Conservation (phyloP, 2,329 filamentous ascomycete genomes). For the Sporothrix pallida region DNA sequence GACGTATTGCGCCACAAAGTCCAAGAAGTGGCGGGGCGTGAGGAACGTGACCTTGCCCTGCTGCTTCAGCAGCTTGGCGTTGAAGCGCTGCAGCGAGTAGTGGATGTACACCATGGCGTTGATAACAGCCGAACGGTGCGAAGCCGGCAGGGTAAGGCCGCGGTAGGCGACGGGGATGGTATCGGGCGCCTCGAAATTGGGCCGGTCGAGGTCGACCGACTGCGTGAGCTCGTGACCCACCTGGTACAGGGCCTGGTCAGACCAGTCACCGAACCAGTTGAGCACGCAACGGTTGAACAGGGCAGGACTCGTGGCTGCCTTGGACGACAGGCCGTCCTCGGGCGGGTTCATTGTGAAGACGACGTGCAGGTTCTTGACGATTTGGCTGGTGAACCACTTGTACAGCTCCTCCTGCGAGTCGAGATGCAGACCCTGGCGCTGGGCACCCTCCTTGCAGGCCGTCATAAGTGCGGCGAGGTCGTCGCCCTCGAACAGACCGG, state of each 20-base stretch:
- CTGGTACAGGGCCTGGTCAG: slow-evolving; percentile 97
- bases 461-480: slow-evolving; percentile 99
- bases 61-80: slow-evolving; percentile 84
- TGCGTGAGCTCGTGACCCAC: slow-evolving; percentile 95
- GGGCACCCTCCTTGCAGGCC: slow-evolving; percentile 96
- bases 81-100: slow-evolving; percentile 90
- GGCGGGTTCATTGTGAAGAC: slow-evolving; percentile 99
- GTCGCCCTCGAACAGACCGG: slow-evolving; percentile 98
- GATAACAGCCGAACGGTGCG: slow-evolving; percentile 88
- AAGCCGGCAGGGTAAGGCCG: slow-evolving; percentile 80
- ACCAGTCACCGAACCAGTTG: slow-evolving; percentile 99
- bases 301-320: slow-evolving; percentile 95
- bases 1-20: slow-evolving; percentile 97
- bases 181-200: slow-evolving; percentile 84
- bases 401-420: slow-evolving; percentile 99
- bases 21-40: slow-evolving; percentile 94
- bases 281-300: slow-evolving; percentile 99
- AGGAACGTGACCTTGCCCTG: slow-evolving; percentile 92
- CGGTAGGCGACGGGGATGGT: slow-evolving; percentile 92
- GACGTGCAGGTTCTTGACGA: slow-evolving; percentile 97
- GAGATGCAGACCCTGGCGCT: slow-evolving; percentile 90
- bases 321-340: slow-evolving; percentile 90
- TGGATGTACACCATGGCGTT: slow-evolving; percentile 99
- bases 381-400: slow-evolving; percentile 99
- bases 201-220: slow-evolving; percentile 90